phyloP scores from a whole-genome alignment of 768 basidiomycete species.

The Tricholoma sp. region DNA sequence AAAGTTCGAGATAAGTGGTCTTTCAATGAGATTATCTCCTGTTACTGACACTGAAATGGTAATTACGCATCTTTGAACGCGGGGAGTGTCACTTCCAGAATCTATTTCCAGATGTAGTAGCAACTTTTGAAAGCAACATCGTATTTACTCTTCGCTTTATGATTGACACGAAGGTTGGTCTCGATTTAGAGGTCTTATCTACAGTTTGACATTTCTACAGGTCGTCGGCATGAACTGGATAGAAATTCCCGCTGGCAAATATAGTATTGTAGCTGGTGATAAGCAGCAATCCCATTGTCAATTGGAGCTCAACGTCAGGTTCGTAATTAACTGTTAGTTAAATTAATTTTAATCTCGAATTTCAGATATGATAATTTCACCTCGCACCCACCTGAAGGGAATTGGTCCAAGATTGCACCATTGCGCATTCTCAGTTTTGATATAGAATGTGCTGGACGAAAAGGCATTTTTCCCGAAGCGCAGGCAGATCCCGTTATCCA shows the following conservation, averaged over 20 bases:
- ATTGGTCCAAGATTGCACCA: conserved; percentile 91
- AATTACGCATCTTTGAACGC: conserved; percentile 63
- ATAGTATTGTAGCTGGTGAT: conserved; percentile 51
- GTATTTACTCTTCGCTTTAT: conserved; percentile 90
- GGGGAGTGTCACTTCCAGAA: conserved; percentile 66
- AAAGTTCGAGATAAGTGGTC: conserved; percentile 84
- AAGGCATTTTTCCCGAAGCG: conserved; percentile 95
- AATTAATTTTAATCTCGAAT: background rate
- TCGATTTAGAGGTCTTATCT: conserved; percentile 5
- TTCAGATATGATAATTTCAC: conserved; percentile 78
- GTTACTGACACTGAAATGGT: conserved; percentile 16
- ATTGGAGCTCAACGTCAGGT: conserved; percentile 80
- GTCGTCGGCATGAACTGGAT: conserved; percentile 99
- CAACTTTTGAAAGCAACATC: conserved; percentile 94
- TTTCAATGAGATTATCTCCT: background rate
- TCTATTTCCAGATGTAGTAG: conserved; percentile 45
- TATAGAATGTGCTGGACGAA: conserved; percentile 97
- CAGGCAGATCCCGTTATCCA: conserved; percentile 92
- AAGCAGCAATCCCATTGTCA: conserved; percentile 80
- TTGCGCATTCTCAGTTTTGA: conserved; percentile 94
- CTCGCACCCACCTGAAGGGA: conserved; percentile 87
- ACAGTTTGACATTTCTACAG: conserved; percentile 31
- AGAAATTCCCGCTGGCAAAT: conserved; percentile 82
- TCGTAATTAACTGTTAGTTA: conserved; percentile 13
- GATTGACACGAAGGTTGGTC: conserved; percentile 86